Percentiles rank a stretch among this genome's conserved stretches.
Conservation (phyloP, 345 rosid species). For the Atalantia buxifolia region DNA sequence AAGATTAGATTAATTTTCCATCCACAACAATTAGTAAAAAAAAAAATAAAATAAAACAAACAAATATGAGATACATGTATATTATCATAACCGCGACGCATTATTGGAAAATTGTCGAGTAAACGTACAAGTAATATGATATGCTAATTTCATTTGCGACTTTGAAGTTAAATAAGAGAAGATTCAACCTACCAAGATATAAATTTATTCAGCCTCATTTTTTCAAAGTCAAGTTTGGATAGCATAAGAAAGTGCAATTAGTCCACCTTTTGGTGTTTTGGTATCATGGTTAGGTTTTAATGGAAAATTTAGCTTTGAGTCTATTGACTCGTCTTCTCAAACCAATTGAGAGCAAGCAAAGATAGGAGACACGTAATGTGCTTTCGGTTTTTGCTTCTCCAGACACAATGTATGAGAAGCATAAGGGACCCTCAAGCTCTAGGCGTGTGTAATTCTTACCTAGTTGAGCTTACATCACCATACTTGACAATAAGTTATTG, state of each 20-base stretch:
- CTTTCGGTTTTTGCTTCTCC: slow-evolving; percentile 11
- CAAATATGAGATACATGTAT: too few relatives aligned
- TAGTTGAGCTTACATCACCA: background rate
- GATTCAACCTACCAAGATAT: background rate
- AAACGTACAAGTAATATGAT: too few relatives aligned
- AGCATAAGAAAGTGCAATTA: background rate
- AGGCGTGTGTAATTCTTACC: background rate
- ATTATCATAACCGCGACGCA: too few relatives aligned
- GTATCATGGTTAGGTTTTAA: background rate
- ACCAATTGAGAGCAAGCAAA: background rate
- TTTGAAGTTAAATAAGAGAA: background rate
- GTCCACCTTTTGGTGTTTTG: background rate
- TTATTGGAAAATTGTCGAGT: too few relatives aligned
- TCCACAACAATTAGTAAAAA: background rate
- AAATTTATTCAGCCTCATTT: background rate
- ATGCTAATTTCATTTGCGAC: background rate
- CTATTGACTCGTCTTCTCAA: background rate
- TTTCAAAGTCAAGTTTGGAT: background rate
- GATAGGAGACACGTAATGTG: background rate
- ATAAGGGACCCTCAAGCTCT: background rate
- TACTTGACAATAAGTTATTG: background rate
- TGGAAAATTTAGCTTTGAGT: slow-evolving; percentile 6
- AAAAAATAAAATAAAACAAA: too few relatives aligned
- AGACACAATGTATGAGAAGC: background rate
- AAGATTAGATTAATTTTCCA: background rate